Evolutionary conservation across 768 basidiomycete genomes (phyloP).

Genomic region (Tulasnella sp.): DNA sequence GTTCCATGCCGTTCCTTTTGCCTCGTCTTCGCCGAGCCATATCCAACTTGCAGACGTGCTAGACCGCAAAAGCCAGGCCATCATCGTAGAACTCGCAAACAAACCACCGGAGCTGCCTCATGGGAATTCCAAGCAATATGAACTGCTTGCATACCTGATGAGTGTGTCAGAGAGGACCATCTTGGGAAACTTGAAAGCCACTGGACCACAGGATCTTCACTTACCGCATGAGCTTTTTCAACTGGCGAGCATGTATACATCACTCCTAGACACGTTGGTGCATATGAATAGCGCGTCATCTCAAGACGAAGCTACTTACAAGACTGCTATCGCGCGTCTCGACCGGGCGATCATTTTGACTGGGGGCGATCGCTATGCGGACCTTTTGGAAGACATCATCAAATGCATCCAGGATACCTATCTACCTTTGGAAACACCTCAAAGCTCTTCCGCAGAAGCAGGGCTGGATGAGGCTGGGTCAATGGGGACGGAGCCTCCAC

Average conservation of each 20-base stretch:
- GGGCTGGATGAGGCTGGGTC: neutral
- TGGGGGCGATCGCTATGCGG: slow-evolving; percentile 52
- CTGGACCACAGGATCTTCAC: neutral
- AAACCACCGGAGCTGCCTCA: neutral
- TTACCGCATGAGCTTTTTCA: neutral
- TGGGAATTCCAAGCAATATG: neutral
- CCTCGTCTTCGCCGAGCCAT: neutral
- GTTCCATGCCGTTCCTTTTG: neutral
- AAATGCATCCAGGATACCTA: slow-evolving; percentile 39
- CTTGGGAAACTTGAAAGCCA: neutral
- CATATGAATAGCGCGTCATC: too few species aligned
- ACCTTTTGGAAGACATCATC: slow-evolving; percentile 56
- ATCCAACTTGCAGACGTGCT: neutral
- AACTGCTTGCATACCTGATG: neutral
- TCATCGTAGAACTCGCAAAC: neutral
- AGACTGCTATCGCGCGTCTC: slow-evolving; percentile 41
- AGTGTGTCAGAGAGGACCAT: neutral
- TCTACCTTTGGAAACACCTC: slow-evolving; percentile 17
- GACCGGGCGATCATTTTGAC: slow-evolving; percentile 79
- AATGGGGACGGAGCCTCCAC: slow-evolving; percentile 13
- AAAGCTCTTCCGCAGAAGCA: neutral
- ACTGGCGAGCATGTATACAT: neutral
- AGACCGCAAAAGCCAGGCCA: neutral
- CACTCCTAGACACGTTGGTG: neutral
- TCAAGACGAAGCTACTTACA: slow-evolving; percentile 19